Conservation (phyloP, 108 stramenopile species). For the Cylindrotheca closterium region DNA sequence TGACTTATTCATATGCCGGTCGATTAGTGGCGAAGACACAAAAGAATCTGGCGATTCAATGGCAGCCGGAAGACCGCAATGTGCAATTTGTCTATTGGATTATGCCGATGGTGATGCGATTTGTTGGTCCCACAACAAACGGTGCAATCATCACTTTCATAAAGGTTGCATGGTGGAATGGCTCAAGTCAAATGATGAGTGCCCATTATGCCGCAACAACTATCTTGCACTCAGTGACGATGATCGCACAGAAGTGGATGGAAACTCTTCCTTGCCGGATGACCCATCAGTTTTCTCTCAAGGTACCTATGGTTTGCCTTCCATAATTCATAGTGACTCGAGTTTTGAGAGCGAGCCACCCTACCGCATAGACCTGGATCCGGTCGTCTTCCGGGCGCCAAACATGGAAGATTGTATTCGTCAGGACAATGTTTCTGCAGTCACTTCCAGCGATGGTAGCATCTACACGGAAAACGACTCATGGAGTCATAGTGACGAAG, state of each 20-base stretch:
- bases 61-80: neutral
- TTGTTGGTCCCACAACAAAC: constrained; percentile 33
- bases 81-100: constrained; percentile 37
- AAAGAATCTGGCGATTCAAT: too few species aligned
- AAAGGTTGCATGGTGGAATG: constrained; percentile 29
- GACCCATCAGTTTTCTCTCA: neutral
- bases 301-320: neutral
- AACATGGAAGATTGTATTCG: neutral
- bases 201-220: constrained; percentile 36
- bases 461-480: neutral
- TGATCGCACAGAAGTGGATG: neutral
- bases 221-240: constrained; percentile 28
- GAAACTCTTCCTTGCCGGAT: neutral
- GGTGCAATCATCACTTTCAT: constrained; percentile 42
- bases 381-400: neutral
- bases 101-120: constrained; percentile 31
- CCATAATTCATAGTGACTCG: neutral
- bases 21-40: too few species aligned
- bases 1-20: too few species aligned
- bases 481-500: neutral
- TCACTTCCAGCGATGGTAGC: neutral
- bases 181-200: constrained; percentile 31
- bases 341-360: neutral
- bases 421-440: neutral
- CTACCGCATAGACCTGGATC: neutral